Conservation (phyloP, 2,329 filamentous ascomycete genomes). For the Exophiala mesophila region DNA sequence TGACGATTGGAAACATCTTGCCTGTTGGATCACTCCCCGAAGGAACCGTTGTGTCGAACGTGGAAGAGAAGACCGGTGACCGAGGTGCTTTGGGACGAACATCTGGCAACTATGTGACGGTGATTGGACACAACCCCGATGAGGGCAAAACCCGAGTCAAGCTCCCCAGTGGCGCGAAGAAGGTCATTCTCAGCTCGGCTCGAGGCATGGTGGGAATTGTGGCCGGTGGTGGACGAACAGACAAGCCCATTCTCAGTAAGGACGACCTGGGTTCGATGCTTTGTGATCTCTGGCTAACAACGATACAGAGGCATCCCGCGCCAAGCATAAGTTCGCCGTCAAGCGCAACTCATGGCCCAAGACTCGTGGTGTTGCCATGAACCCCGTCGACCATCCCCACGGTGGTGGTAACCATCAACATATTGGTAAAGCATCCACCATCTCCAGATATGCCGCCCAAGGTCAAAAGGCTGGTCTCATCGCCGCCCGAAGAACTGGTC, state of each 20-base stretch:
- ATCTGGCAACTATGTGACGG: conserved; percentile 98
- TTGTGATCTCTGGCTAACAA: conserved; percentile 47
- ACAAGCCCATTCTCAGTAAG: conserved; percentile 94
- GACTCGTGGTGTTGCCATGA: conserved; percentile 99
- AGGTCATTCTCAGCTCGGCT: conserved; percentile 86
- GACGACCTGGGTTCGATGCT: background rate
- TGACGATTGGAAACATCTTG: conserved; percentile 97
- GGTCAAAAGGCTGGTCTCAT: conserved; percentile 99
- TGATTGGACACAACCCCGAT: conserved; percentile 95
- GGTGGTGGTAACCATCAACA: conserved; percentile 99
- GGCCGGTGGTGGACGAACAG: conserved; percentile 97
- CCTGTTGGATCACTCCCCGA: conserved; percentile 91
- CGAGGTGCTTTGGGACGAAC: conserved; percentile 93
- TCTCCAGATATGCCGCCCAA: conserved; percentile 93
- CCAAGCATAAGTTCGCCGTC: conserved; percentile 99
- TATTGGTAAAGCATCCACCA: conserved; percentile 99
- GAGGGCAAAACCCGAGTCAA: conserved; percentile 99
- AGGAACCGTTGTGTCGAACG: conserved; percentile 98
- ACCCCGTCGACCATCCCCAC: conserved; percentile 98
- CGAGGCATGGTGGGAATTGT: conserved; percentile 99
- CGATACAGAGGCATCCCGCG: conserved; percentile 84
- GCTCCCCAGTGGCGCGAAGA: conserved; percentile 98
- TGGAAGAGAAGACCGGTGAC: conserved; percentile 98
- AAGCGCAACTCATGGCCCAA: conserved; percentile 99
- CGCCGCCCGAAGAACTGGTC: conserved; percentile 98